Evolutionary conservation across 2,329 filamentous ascomycete species (phyloP), one percentile per base, ranked within the genome.

Genomic region (Trichoderma semiorbis): DNA sequence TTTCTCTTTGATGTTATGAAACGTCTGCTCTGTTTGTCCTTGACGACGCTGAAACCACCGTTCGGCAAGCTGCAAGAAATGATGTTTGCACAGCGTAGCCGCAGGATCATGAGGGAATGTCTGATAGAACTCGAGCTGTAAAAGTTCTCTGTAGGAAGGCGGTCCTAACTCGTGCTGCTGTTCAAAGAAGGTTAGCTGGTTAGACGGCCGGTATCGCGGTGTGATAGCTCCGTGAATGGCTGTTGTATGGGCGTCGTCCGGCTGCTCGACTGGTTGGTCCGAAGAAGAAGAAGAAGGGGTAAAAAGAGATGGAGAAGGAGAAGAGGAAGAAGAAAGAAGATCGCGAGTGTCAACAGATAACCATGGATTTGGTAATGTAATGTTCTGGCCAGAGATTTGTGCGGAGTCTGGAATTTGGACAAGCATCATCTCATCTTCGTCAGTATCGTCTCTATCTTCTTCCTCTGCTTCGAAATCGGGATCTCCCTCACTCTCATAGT

Each of bases 81-180:
- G 64, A 1, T 18, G 1, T 7, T 16, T 34, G 32, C 65, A 73
- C 12, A 70, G 61, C 28, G 70, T 73, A 14, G 72, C 57, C 12
- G 66, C 30, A 1, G 47, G 26, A n/a, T 61, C 64, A 12, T 73
- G 72, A n/a, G 72, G 69, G 5, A 71, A 69, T 3, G 60, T 69
- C 36, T 71, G 69, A 24, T 60, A 73, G 21, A 73, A 63, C 24
- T 72, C 72, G 18, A 73, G 72, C 12, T 16, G 43, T 12, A 24
- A 12, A 32, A 73, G 57, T 12, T 73, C 72, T 1, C 10, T 24
- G 24, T 43, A 47, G 4, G 28, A n/a, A 47, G 36, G 72, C 16
- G 62, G 24, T 8, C 39, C 14, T 4, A n/a, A 21, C 8, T 8
- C 28, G 10, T 43, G 34, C 4, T 57, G 14, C 12, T 32, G 26